Evolutionary conservation across 805 yeast genomes (phyloP), one percentile per base, ranked within the genome.

Genomic region (Brettanomyces naardenensis): DNA sequence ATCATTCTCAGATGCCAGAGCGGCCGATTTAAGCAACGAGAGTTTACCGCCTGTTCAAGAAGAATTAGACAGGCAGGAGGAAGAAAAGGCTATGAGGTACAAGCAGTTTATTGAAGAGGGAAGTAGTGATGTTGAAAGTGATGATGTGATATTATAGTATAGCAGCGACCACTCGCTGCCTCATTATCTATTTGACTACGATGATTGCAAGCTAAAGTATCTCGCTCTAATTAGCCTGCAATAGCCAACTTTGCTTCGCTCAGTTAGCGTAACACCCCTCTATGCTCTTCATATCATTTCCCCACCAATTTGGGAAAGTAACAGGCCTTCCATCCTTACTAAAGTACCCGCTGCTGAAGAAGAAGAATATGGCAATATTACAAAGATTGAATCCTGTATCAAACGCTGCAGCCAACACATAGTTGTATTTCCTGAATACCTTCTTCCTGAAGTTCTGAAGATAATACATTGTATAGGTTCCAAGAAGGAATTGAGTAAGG

Each of bases 21-120:
- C 62, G 40, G 85, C 85, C 4, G 98, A 90, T 64, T 56, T 81
- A 48, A 69, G 68, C 28, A 92, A 90, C 58, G 98, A 90, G 65
- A 81, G 84, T 19, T 58, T 90, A 53, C 98, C 98, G 2, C 97
- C 97, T 3, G 59, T 78, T 4, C 61, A 66, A 3, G 83, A 75
- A 37, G 85, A 83, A 49, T 53, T 70, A 22, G 64, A 49, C 45
- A 62, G 54, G 50, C 54, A 54, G 48, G 74, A 64, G 54, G 65
- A 57, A 51, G 70, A 69, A 51, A 59, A 75, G 58, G 65, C 67
- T 43, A 64, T 62, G 43, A 53, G 66, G 41, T 54, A 75, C 26
- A 52, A 58, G 29, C 54, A 54, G 36, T 55, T 54, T 35, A 57
- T 65, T 36, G 62, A 59, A 28, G 60, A 54, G 17, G 54, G 51